A percentile compares a stretch with the other conserved stretches of the same genome.
These are phyloP conservation scores for Endoconidiophora polonica DNA, from an alignment of 2,329 filamentous ascomycete species.

Conservation along the genomic window DNA sequence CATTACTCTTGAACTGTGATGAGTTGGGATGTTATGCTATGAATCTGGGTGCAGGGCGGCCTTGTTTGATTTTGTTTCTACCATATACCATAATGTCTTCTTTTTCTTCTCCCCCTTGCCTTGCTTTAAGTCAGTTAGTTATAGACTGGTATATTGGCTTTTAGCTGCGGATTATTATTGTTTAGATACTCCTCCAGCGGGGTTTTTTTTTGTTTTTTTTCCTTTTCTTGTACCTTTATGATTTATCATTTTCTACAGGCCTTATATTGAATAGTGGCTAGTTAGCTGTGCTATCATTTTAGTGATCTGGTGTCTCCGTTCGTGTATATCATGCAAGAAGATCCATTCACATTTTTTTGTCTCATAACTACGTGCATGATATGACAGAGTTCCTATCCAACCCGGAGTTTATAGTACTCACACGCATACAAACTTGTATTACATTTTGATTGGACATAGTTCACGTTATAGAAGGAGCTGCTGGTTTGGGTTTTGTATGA, in stretches of 20 bases:
- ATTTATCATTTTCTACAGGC: neutral
- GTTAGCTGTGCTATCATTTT: too few species aligned
- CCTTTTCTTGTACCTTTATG: neutral
- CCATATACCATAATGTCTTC: neutral
- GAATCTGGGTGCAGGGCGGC: too few species aligned
- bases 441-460: neutral
- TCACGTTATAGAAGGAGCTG: neutral
- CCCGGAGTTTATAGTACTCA: too few species aligned
- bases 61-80: neutral
- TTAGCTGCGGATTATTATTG: neutral
- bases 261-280: neutral
- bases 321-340: too few species aligned
- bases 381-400: too few species aligned
- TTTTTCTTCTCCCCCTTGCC: neutral
- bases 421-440: too few species aligned
- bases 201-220: neutral
- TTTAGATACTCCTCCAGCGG: neutral
- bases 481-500: constrained; percentile 1
- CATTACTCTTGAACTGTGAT: too few species aligned
- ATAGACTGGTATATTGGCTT: neutral
- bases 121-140: neutral
- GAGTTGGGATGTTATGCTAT: too few species aligned
- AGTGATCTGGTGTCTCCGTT: too few species aligned
- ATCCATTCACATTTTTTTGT: too few species aligned
- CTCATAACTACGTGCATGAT: too few species aligned